Conservation (phyloP, 495 filamentous ascomycete genomes). For the Penicillium paxilli region DNA sequence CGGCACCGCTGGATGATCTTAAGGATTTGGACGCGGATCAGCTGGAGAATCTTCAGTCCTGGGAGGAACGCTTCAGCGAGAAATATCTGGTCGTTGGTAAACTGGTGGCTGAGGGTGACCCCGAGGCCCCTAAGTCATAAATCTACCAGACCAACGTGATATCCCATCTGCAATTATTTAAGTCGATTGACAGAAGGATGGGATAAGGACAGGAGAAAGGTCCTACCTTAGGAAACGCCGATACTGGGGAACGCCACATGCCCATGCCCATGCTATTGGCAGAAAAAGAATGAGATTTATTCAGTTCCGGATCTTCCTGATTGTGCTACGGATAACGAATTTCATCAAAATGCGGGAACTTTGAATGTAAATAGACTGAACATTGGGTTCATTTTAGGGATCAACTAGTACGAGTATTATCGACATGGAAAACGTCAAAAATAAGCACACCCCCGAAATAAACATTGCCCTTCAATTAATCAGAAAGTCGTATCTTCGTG, state of each 20-base stretch:
- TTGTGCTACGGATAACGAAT: too few relatives aligned
- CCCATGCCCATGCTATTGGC: too few relatives aligned
- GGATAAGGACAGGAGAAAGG: too few relatives aligned
- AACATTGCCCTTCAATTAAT: neutral
- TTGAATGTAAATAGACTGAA: neutral
- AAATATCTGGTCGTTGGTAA: conserved; percentile 96
- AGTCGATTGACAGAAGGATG: neutral
- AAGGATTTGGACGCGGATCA: conserved; percentile 73
- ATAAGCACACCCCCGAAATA: neutral
- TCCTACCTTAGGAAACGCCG: too few relatives aligned
- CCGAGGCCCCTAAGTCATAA: conserved; percentile 48
- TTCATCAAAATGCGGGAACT: too few relatives aligned
- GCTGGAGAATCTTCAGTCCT: conserved; percentile 78
- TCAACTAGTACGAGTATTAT: neutral
- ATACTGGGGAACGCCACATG: too few relatives aligned
- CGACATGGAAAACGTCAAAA: neutral
- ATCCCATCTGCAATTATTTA: neutral
- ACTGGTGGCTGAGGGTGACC: conserved; percentile 70
- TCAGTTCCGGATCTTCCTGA: too few relatives aligned
- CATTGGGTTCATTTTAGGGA: neutral
- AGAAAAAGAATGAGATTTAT: too few relatives aligned
- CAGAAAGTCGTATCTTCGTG: conserved; percentile 1
- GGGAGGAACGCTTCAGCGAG: conserved; percentile 89
- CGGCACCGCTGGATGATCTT: conserved; percentile 81
- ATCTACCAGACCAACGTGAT: conserved; percentile 1